These are phyloP conservation scores for Nakazawaea wyomingensis DNA, from an alignment of 805 yeast species.

Conservation along the genomic window DNA sequence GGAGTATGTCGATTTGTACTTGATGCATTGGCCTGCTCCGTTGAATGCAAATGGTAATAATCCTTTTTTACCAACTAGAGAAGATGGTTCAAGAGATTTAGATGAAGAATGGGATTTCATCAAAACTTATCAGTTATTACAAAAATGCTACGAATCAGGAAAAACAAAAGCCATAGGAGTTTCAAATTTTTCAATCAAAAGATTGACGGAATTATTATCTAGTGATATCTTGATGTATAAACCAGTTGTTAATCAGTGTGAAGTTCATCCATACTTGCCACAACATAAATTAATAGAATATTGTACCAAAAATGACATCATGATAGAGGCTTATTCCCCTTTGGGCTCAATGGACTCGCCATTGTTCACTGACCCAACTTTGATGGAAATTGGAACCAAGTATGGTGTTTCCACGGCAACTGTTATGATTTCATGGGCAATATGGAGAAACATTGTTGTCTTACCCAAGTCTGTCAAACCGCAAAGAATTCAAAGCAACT, in stretches of 20 bases:
- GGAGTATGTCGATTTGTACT: slow-evolving; percentile 60
- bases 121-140: slow-evolving; percentile 64
- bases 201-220: slow-evolving; percentile 46
- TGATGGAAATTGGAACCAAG: slow-evolving; percentile 41
- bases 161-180: slow-evolving; percentile 69
- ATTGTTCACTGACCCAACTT: slow-evolving; percentile 36
- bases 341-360: slow-evolving; percentile 55
- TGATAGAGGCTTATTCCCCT: slow-evolving; percentile 74
- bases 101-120: slow-evolving; percentile 34
- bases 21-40: slow-evolving; percentile 61
- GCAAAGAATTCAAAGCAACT: slow-evolving; percentile 31
- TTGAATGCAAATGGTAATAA: slow-evolving; percentile 7
- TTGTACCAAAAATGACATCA: slow-evolving; percentile 47
- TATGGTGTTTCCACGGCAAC: slow-evolving; percentile 43
- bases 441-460: slow-evolving; percentile 42
- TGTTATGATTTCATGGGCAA: slow-evolving; percentile 53
- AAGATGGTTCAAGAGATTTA: slow-evolving; percentile 23
- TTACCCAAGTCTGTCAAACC: slow-evolving; percentile 31
- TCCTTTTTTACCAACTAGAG: slow-evolving; percentile 6
- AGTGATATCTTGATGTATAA: slow-evolving; percentile 44
- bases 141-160: slow-evolving; percentile 48
- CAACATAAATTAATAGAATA: slow-evolving; percentile 55
- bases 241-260: slow-evolving; percentile 75
- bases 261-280: slow-evolving; percentile 68
- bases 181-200: slow-evolving; percentile 61